Conservation (phyloP, 306 rosid species). For the Coriaria nepalensis region DNA sequence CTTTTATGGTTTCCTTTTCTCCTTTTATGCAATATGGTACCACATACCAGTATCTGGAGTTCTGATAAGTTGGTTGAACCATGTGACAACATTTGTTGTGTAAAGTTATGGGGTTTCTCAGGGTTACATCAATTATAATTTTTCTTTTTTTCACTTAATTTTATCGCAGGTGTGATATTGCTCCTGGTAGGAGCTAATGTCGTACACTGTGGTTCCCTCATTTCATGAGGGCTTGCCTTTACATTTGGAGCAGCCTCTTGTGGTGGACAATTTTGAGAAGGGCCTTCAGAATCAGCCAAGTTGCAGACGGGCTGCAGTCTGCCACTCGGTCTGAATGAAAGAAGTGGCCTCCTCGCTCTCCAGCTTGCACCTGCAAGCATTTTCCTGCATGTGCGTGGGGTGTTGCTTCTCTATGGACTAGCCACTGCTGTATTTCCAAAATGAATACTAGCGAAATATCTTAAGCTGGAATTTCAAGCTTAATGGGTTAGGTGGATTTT, state of each 20-base stretch:
- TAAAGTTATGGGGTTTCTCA: conserved; percentile 63
- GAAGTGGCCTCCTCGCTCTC: conserved; percentile 99
- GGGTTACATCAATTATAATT: conserved; percentile 43
- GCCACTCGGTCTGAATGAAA: conserved; percentile 87
- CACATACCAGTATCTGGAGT: conserved; percentile 15
- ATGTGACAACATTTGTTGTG: conserved; percentile 36
- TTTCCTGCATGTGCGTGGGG: conserved; percentile 73
- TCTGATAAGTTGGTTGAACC: conserved; percentile 28
- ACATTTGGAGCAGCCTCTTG: conserved; percentile 85
- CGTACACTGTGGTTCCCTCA: conserved; percentile 99
- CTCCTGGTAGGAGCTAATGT: conserved; percentile 99
- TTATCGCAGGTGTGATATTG: conserved; percentile 99
- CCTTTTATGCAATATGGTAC: conserved; percentile 12
- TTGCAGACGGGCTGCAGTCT: conserved; percentile 91
- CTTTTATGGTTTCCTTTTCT: conserved; percentile 6
- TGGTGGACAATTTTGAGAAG: conserved; percentile 88
- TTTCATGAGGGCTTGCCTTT: conserved; percentile 77
- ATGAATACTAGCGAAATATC: conserved; percentile 24
- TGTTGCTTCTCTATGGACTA: conserved; percentile 90
- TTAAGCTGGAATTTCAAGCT: conserved; percentile 20
- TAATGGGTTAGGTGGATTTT: conserved; percentile 51
- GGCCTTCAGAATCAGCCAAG: conserved; percentile 97
- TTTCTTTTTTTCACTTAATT: conserved; percentile 69
- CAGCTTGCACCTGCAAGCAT: conserved; percentile 89
- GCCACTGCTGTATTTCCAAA: conserved; percentile 40